Percentiles rank a stretch among this genome's conserved stretches.
Conservation (phyloP, 2,329 filamentous ascomycete genomes). For the Cyphellophora europaea region DNA sequence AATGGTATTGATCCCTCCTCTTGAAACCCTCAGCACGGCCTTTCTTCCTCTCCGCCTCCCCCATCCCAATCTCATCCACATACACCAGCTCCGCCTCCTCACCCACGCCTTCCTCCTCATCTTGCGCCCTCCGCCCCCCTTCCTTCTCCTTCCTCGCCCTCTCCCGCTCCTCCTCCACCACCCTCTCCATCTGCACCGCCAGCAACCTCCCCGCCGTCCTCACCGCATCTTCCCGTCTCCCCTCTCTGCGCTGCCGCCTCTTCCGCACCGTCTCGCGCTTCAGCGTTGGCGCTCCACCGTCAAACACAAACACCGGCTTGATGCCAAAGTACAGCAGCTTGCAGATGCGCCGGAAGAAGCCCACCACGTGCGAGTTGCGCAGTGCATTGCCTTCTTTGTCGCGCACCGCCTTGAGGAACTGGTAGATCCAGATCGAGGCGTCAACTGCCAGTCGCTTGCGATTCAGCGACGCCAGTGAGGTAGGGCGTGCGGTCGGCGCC, state of each 20-base stretch:
- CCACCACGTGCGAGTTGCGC: constrained; percentile 89
- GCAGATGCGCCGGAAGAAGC: constrained; percentile 97
- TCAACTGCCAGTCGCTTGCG: constrained; percentile 93
- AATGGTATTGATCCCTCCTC: constrained; percentile 90
- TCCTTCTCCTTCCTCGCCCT: constrained; percentile 38
- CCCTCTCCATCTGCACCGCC: constrained; percentile 86
- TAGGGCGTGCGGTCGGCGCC: constrained; percentile 88
- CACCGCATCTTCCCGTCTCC: constrained; percentile 82
- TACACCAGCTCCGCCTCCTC: constrained; percentile 65
- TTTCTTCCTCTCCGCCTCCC: constrained; percentile 61
- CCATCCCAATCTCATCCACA: constrained; percentile 80
- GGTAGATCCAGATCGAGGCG: constrained; percentile 99
- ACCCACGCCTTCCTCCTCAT: constrained; percentile 44
- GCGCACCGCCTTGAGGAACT: constrained; percentile 96
- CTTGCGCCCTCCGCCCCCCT: constrained; percentile 39
- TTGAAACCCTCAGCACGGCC: constrained; percentile 60
- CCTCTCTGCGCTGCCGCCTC: constrained; percentile 72
- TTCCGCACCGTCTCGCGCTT: constrained; percentile 84
- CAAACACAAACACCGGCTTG: constrained; percentile 93
- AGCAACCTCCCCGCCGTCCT: constrained; percentile 84
- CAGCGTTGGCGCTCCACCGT: constrained; percentile 82
- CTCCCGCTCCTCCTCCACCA: constrained; percentile 66
- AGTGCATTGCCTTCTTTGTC: constrained; percentile 97
- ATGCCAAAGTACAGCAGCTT: constrained; percentile 96
- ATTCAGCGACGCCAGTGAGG: constrained; percentile 92